Evolutionary conservation across 2,329 filamentous ascomycete genomes (phyloP), one percentile per base, ranked within the genome.

Genomic region (Huntiella decipiens): DNA sequence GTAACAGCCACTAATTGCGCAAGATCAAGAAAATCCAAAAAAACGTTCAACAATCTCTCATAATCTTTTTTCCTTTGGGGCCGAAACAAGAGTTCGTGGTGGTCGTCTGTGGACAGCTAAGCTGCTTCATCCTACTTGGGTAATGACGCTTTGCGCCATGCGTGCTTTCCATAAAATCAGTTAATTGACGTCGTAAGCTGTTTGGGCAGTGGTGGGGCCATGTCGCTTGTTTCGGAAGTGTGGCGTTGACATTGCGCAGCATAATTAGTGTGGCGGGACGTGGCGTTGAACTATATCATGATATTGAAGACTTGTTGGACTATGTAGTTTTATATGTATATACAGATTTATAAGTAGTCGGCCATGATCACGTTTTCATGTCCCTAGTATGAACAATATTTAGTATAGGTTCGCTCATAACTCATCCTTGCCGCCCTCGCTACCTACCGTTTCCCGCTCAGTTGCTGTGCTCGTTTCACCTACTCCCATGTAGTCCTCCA

Each of bases 401-500:
- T 28, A 28, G 22, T 28, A 28, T 28, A 10, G 6, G 7, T 28
- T 28, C 39, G 32, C 15, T 41, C 39, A 41, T 41, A 41, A 41
- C 19, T 41, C 39, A 15, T 41, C 17, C 39, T 41, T 41, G 1
- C 13, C 22, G 15, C 6, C 19, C 68, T 70, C 57, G 63, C 63
- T 49, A 32, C 44, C 43, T 44, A 44, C 2, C 70, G 71, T 7
- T 63, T 61, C 31, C 68, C 51, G 11, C 39, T 41, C 22, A 3
- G 15, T 22, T 7, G 11, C n/a, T 10, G 17, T 28, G n/a, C 17
- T 41, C 4, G 8, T 41, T 28, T 28, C 17, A 13, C 13, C 39
- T 22, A 7, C 12, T 6, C 12, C 15, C 51, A 66, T 55, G 36
- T 58, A 56, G 4, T 57, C 56, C 16, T 62, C 62, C 50, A 96